A percentile compares a stretch with the other conserved stretches of the same genome.
Evolutionary conservation across 768 basidiomycete species (phyloP).

Genomic region (Leccinellum luteum): DNA sequence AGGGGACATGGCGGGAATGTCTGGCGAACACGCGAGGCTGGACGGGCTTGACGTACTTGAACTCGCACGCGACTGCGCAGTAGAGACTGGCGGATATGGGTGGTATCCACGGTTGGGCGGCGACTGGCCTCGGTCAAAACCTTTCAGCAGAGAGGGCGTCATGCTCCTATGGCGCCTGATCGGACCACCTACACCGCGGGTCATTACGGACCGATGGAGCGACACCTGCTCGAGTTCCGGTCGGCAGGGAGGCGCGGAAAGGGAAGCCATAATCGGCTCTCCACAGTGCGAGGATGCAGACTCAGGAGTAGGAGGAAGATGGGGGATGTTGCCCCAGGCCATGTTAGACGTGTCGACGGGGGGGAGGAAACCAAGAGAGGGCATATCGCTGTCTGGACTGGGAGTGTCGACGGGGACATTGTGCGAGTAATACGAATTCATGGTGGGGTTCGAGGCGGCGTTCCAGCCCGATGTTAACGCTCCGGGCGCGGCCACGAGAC

Average conservation of each 20-base stretch:
- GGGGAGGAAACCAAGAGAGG: conserved; percentile 20
- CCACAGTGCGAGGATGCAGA: conserved; percentile 34
- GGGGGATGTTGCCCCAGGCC: conserved; percentile 23
- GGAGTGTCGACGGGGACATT: conserved; percentile 16
- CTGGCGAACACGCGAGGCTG: conserved; percentile 28
- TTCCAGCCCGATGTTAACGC: conserved; percentile 17
- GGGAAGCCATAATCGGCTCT: conserved; percentile 41
- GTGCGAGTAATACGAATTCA: conserved; percentile 25
- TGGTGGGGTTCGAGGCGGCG: conserved; percentile 15
- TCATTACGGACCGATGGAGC: conserved; percentile 23
- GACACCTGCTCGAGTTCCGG: conserved; percentile 55
- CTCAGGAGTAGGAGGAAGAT: conserved; percentile 13
- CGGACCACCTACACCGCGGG: conserved; percentile 48
- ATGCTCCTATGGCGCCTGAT: conserved; percentile 71
- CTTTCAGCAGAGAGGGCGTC: conserved; percentile 63
- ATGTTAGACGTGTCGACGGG: conserved; percentile 23
- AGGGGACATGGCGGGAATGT: conserved; percentile 23
- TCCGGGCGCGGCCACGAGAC: conserved; percentile 39
- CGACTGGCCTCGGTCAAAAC: conserved; percentile 48
- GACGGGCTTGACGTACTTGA: conserved; percentile 32
- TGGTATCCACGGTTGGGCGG: conserved; percentile 51
- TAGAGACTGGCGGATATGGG: conserved; percentile 43
- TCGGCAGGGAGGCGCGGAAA: conserved; percentile 69
- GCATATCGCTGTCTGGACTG: conserved; percentile 17
- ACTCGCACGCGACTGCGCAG: conserved; percentile 27